phyloP scores from a whole-genome alignment of 768 basidiomycete species.

The Lactarius hengduanensis region DNA sequence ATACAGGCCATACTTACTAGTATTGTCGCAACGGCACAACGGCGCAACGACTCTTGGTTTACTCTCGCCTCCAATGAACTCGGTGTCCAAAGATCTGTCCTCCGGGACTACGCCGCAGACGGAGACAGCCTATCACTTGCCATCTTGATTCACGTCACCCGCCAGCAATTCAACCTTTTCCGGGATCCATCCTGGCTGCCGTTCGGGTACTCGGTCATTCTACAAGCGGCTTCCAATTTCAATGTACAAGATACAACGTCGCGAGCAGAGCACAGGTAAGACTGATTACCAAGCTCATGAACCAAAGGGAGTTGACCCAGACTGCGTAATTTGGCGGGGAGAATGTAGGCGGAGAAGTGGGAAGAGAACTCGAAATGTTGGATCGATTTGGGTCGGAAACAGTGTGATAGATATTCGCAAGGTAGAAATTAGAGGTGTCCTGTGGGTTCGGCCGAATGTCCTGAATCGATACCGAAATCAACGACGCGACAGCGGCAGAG shows the following conservation, averaged over 20 bases:
- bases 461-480: neutral
- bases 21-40: neutral
- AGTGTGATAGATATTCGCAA: neutral
- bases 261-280: conserved; percentile 4
- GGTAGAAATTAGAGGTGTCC: neutral
- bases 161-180: neutral
- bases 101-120: neutral
- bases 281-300: conserved; percentile 2
- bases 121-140: neutral
- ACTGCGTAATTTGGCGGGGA: neutral
- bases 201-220: neutral
- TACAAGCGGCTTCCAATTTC: neutral
- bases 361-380: neutral
- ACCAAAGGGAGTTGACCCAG: neutral
- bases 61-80: neutral
- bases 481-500: conserved; percentile 1
- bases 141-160: neutral
- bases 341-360: neutral
- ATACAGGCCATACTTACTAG: neutral
- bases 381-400: neutral
- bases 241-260: neutral
- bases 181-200: neutral
- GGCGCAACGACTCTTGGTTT: neutral
- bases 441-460: neutral
- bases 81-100: neutral